These are phyloP conservation scores for Hyaloperonospora arabidopsidis DNA, from an alignment of 352 stramenopile species.

Conservation along the genomic window DNA sequence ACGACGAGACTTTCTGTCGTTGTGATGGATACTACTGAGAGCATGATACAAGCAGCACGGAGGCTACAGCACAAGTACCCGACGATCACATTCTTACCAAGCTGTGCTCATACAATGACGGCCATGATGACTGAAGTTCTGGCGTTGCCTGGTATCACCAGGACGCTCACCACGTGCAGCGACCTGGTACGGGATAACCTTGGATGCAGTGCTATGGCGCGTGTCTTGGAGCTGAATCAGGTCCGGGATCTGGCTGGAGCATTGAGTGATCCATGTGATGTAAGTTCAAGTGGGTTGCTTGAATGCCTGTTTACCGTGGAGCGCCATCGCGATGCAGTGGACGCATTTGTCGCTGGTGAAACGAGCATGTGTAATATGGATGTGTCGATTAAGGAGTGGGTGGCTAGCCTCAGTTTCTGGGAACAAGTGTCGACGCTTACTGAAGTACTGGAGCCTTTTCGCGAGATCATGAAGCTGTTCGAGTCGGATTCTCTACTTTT, in stretches of 20 bases:
- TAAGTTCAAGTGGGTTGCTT: constrained; percentile 29
- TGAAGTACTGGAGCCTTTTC: constrained; percentile 53
- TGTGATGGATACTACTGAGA: constrained; percentile 45
- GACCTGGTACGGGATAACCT: constrained; percentile 36
- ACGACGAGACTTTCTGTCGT: constrained; percentile 47
- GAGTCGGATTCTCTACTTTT: constrained; percentile 53
- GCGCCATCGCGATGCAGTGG: constrained; percentile 47
- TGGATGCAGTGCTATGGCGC: constrained; percentile 35
- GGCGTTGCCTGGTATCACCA: constrained; percentile 32
- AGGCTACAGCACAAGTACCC: constrained; percentile 50
- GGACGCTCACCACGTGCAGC: constrained; percentile 33
- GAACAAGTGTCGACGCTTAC: constrained; percentile 45
- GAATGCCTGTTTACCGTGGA: constrained; percentile 48
- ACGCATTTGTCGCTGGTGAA: constrained; percentile 53
- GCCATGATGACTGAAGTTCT: constrained; percentile 58
- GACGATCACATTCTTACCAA: constrained; percentile 53
- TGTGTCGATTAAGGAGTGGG: constrained; percentile 32
- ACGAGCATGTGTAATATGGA: constrained; percentile 29
- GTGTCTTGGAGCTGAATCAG: constrained; percentile 45
- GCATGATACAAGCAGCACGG: constrained; percentile 47
- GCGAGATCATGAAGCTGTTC: constrained; percentile 61
- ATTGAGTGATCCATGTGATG: constrained; percentile 27
- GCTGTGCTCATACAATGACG: constrained; percentile 50
- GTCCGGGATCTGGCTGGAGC: constrained; percentile 22
- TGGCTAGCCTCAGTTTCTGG: constrained; percentile 49